Evolutionary conservation across 2,329 filamentous ascomycete species (phyloP).

Genomic region (Periconia sp.): DNA sequence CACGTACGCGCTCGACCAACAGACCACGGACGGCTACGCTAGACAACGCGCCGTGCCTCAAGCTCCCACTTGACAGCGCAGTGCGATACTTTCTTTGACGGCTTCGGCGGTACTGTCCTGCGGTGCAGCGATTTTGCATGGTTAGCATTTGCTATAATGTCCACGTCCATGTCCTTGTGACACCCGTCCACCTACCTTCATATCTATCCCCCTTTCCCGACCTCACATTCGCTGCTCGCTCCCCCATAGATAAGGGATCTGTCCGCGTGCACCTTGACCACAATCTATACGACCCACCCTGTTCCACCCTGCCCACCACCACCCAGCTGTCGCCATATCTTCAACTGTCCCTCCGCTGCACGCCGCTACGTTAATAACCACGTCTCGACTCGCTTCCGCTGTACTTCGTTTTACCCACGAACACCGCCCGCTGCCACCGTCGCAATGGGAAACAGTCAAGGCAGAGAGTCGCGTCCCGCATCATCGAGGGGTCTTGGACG

Average conservation of each 20-base stretch:
- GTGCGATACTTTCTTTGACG: slow-evolving; percentile 16
- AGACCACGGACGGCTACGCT: not conserved
- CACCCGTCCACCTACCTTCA: slow-evolving; percentile 27
- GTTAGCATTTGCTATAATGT: slow-evolving; percentile 32
- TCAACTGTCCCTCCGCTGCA: not conserved
- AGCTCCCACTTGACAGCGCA: not conserved
- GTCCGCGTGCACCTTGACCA: slow-evolving; percentile 17
- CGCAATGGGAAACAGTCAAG: slow-evolving; percentile 52
- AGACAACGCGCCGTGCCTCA: not conserved
- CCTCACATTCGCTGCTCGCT: slow-evolving; percentile 10
- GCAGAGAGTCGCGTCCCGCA: slow-evolving; percentile 47
- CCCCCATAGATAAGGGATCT: slow-evolving; percentile 9
- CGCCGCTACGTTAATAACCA: not conserved
- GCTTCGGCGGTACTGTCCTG: slow-evolving; percentile 14
- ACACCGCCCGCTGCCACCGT: slow-evolving; percentile 2
- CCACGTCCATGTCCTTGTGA: slow-evolving; percentile 47
- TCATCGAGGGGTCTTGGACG: slow-evolving; percentile 37
- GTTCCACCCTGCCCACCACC: slow-evolving; percentile 12
- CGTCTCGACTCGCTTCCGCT: not conserved
- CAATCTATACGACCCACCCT: slow-evolving; percentile 21
- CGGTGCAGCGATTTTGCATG: slow-evolving; percentile 2
- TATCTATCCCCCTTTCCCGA: slow-evolving; percentile 11
- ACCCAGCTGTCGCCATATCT: not conserved
- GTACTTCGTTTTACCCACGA: slow-evolving; percentile 1
- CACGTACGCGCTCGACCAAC: too few species aligned